A percentile compares a stretch with the other conserved stretches of the same genome.
Conservation (phyloP, 208 protist species). For the Sergeia podlipaevii region DNA sequence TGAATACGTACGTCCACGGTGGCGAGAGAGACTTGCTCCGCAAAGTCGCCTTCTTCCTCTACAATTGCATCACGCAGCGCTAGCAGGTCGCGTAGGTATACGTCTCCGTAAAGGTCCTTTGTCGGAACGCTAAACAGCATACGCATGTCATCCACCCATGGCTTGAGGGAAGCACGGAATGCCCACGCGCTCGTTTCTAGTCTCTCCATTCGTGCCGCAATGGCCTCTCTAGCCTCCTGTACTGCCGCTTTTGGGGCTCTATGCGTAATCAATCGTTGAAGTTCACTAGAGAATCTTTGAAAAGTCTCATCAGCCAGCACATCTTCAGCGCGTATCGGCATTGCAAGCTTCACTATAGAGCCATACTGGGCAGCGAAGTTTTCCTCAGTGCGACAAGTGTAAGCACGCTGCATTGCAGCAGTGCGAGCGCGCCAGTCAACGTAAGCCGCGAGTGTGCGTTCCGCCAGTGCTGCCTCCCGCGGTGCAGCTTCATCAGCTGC, state of each 20-base stretch:
- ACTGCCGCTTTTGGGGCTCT: conserved; percentile 11
- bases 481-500: background rate
- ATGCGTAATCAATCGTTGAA: conserved; percentile 18
- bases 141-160: conserved; percentile 12
- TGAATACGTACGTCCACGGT: conserved; percentile 20
- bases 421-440: conserved; percentile 12
- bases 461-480: background rate
- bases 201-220: conserved; percentile 22
- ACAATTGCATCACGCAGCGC: background rate
- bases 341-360: conserved; percentile 36
- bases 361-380: conserved; percentile 26
- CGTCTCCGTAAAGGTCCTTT: conserved; percentile 14
- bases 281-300: conserved; percentile 16
- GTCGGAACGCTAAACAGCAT: conserved; percentile 22
- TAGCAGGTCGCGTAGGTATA: conserved; percentile 20
- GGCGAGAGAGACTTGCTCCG: too few relatives aligned
- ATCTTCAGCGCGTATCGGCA: conserved; percentile 52
- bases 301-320: conserved; percentile 49
- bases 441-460: conserved; percentile 11
- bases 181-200: conserved; percentile 39
- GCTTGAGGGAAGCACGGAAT: conserved; percentile 22
- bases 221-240: conserved; percentile 5
- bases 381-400: conserved; percentile 25
- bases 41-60: too few relatives aligned
- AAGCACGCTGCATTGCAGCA: conserved; percentile 37